A percentile compares a stretch with the other conserved stretches of the same genome.
Conservation (phyloP, 2,329 filamentous ascomycete species). For the Calonectria multiphialidica region DNA sequence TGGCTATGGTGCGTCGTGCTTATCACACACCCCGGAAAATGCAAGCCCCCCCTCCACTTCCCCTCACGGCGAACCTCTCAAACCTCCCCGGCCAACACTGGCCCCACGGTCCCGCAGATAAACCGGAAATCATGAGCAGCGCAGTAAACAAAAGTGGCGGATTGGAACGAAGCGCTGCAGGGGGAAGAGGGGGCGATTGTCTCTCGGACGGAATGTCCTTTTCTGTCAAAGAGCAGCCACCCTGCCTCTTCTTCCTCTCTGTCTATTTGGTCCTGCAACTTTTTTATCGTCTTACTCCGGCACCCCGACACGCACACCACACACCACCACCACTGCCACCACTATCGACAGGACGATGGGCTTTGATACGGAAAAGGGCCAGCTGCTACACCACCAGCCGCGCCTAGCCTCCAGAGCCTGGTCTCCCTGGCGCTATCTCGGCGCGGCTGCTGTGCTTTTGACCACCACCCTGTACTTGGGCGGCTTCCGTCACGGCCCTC, state of each 20-base stretch:
- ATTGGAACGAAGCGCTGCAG: constrained; percentile 10
- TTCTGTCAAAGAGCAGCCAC: constrained; percentile 5
- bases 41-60: background rate
- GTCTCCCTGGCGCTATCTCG: constrained; percentile 9
- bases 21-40: background rate
- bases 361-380: constrained; percentile 19
- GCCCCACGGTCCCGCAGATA: constrained; percentile 8
- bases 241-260: background rate
- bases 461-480: constrained; percentile 13
- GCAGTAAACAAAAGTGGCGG: background rate
- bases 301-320: background rate
- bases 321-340: too few species aligned
- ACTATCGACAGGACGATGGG: background rate
- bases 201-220: constrained; percentile 17
- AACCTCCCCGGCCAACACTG: background rate
- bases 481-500: constrained; percentile 1
- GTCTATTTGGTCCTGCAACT: background rate
- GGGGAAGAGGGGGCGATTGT: background rate
- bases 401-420: background rate
- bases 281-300: background rate
- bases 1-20: constrained; percentile 8
- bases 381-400: constrained; percentile 15
- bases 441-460: constrained; percentile 8
- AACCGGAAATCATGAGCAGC: background rate
- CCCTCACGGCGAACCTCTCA: constrained; percentile 1